These are phyloP conservation scores for Aspergillus conjunctus DNA, from an alignment of 495 filamentous ascomycete genomes.

Conservation along the genomic window DNA sequence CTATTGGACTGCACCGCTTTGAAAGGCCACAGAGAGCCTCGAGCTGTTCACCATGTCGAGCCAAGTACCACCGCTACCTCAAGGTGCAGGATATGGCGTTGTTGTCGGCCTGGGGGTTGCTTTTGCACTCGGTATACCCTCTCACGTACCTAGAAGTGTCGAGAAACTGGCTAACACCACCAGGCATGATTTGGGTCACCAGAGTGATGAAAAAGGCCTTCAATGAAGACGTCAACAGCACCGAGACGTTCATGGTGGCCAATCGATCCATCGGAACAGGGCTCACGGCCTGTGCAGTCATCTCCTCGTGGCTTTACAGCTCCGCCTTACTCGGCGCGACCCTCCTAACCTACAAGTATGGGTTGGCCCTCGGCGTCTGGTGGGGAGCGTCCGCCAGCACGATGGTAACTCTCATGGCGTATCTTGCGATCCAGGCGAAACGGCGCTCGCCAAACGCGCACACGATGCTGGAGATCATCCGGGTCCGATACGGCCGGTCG, in stretches of 20 bases:
- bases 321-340: conserved; percentile 1
- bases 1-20: not conserved
- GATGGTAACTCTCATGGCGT: conserved; percentile 7
- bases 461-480: conserved; percentile 3
- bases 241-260: conserved; percentile 13
- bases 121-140: not conserved
- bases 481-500: not conserved
- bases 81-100: conserved; percentile 4
- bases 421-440: conserved; percentile 8
- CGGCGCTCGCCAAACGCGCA: conserved; percentile 6
- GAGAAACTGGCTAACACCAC: not conserved
- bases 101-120: not conserved
- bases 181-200: conserved; percentile 8
- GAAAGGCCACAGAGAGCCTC: not conserved
- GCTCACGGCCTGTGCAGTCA: conserved; percentile 9
- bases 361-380: conserved; percentile 2
- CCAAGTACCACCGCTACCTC: not conserved
- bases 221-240: conserved; percentile 10
- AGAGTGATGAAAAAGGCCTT: conserved; percentile 4
- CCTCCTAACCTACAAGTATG: conserved; percentile 5
- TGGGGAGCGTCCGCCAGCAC: conserved; percentile 12
- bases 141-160: not conserved
- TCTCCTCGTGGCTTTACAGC: conserved; percentile 11
- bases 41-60: not conserved
- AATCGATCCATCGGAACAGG: conserved; percentile 11